Conservation (phyloP, 164 flowering plant species). For the Taxillus chinensis region DNA sequence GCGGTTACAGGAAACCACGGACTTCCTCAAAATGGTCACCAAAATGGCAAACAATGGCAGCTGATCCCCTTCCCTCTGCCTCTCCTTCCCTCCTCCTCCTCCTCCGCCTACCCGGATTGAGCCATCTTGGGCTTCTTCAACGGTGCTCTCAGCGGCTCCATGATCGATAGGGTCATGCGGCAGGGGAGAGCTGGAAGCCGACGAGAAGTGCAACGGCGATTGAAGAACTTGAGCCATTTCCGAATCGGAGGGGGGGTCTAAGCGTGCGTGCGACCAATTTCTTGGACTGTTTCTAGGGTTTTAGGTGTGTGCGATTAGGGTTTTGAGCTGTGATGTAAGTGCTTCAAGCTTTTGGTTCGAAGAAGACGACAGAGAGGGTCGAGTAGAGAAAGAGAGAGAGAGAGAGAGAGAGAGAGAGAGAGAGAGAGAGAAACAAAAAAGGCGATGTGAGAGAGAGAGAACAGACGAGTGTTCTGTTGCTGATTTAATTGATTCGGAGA, state of each 20-base stretch:
- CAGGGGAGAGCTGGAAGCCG: slow-evolving; percentile 29
- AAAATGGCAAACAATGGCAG: slow-evolving; percentile 63
- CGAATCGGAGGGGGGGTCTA: not conserved
- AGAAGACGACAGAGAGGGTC: too few species aligned
- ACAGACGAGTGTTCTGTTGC: too few species aligned
- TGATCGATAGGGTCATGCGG: slow-evolving; percentile 5
- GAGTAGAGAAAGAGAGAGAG: too few species aligned
- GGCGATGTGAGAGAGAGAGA: too few species aligned
- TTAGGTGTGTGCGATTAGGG: too few species aligned
- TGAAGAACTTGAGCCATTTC: slow-evolving; percentile 29
- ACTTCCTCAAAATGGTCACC: slow-evolving; percentile 59
- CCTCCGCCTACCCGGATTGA: slow-evolving; percentile 8
- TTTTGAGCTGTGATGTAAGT: too few species aligned
- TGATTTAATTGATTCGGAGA: too few species aligned
- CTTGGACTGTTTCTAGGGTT: too few species aligned
- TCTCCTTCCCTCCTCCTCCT: not conserved
- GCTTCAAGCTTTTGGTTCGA: too few species aligned
- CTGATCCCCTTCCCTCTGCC: slow-evolving; percentile 24
- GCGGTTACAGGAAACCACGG: slow-evolving; percentile 51
- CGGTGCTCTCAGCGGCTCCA: not conserved
- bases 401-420: too few species aligned
- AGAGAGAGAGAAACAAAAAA: too few species aligned
- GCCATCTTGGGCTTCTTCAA: slow-evolving; percentile 4
- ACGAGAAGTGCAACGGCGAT: slow-evolving; percentile 33
- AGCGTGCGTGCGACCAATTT: not conserved